Evolutionary conservation across 1,284 basidiomycete genomes (phyloP).

Genomic region (Anthracocystis setariae): DNA sequence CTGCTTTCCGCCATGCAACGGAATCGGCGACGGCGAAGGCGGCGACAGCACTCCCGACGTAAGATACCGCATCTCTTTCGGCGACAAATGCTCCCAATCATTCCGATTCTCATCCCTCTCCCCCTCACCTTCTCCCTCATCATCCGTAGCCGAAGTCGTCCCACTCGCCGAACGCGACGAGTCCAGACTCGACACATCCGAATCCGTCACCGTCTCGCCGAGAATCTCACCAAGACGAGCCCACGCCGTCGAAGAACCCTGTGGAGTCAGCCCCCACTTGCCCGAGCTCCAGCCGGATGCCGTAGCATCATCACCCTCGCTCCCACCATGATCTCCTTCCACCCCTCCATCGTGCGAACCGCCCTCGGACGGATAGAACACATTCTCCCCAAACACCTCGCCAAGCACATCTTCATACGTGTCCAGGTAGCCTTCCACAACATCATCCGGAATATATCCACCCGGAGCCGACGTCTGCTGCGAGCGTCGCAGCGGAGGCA

Average conservation of each 20-base stretch:
- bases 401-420: constrained; percentile 72
- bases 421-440: constrained; percentile 71
- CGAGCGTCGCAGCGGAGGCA: constrained; percentile 69
- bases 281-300: constrained; percentile 50
- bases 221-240: constrained; percentile 60
- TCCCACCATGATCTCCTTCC: constrained; percentile 2
- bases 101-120: constrained; percentile 53
- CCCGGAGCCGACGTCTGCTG: constrained; percentile 65
- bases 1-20: constrained; percentile 27
- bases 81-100: constrained; percentile 64
- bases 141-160: constrained; percentile 10
- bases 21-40: constrained; percentile 38
- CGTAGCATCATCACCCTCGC: constrained; percentile 10
- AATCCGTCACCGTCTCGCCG: constrained; percentile 36
- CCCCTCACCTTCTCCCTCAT: constrained; percentile 12
- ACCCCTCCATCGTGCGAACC: constrained; percentile 8
- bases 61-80: constrained; percentile 63
- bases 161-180: constrained; percentile 7
- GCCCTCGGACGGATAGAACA: constrained; percentile 30
- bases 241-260: constrained; percentile 59
- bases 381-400: constrained; percentile 69
- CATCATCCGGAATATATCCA: constrained; percentile 71
- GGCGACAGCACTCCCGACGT: constrained; percentile 38
- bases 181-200: constrained; percentile 21
- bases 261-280: constrained; percentile 58